A percentile compares a stretch with the other conserved stretches of the same genome.
Conservation (phyloP, 2,329 filamentous ascomycete genomes). For the Apiospora saccharicola region DNA sequence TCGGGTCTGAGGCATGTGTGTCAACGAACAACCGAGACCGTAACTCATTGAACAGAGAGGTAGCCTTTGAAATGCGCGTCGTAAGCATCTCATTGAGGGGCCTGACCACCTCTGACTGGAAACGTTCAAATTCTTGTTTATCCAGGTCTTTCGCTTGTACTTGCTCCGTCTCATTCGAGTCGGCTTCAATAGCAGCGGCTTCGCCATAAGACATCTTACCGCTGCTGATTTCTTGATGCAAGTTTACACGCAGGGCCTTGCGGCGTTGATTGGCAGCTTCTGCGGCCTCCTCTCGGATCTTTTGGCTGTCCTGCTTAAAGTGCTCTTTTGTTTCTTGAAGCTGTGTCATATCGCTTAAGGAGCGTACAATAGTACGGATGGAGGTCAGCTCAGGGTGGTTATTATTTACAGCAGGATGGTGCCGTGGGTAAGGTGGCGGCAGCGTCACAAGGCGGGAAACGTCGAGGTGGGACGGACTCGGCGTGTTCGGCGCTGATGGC, state of each 20-base stretch:
- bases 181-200: slow-evolving; percentile 81
- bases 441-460: slow-evolving; percentile 92
- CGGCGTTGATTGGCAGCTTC: slow-evolving; percentile 60
- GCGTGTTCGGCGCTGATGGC: slow-evolving; percentile 54
- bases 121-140: slow-evolving; percentile 83
- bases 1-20: slow-evolving; percentile 72
- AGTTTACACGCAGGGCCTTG: slow-evolving; percentile 72
- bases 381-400: slow-evolving; percentile 87
- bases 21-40: slow-evolving; percentile 76
- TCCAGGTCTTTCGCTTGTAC: slow-evolving; percentile 74
- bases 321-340: slow-evolving; percentile 72
- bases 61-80: slow-evolving; percentile 75
- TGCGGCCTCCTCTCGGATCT: slow-evolving; percentile 63
- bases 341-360: slow-evolving; percentile 76
- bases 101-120: slow-evolving; percentile 83
- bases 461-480: slow-evolving; percentile 70
- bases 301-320: slow-evolving; percentile 63
- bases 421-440: slow-evolving; percentile 91
- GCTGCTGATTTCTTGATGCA: slow-evolving; percentile 79
- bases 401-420: slow-evolving; percentile 95
- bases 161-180: slow-evolving; percentile 75
- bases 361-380: slow-evolving; percentile 77
- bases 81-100: slow-evolving; percentile 84
- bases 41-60: slow-evolving; percentile 79
- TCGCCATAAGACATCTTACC: slow-evolving; percentile 85